Evolutionary conservation across 2,329 filamentous ascomycete genomes (phyloP).

Genomic region (Albophoma yamanashiensis): DNA sequence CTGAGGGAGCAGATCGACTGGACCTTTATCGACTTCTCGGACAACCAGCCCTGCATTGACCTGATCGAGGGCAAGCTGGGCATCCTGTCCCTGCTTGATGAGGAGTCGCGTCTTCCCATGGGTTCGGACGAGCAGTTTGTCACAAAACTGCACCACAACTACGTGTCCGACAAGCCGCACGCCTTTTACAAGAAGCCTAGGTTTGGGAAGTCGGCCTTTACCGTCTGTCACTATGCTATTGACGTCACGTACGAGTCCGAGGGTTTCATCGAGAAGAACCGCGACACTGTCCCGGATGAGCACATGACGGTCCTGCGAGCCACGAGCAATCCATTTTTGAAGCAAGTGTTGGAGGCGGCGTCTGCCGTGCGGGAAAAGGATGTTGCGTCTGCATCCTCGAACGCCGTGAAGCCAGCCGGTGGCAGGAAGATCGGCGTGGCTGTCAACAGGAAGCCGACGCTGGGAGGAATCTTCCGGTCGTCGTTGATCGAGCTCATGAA

Average conservation of each 20-base stretch:
- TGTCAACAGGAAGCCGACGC: conserved; percentile 89
- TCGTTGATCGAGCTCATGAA: conserved; percentile 96
- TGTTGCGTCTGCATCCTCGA: conserved; percentile 48
- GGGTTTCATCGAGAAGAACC: conserved; percentile 98
- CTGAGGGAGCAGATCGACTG: conserved; percentile 93
- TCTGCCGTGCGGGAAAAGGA: conserved; percentile 87
- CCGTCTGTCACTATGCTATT: conserved; percentile 94
- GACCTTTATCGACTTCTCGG: conserved; percentile 99
- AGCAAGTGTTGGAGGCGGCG: conserved; percentile 74
- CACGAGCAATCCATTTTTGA: conserved; percentile 77
- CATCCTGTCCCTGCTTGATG: conserved; percentile 82
- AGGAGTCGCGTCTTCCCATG: conserved; percentile 94
- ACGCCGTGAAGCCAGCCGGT: conserved; percentile 68
- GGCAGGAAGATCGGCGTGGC: conserved; percentile 85
- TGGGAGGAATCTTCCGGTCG: conserved; percentile 97
- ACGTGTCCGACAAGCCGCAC: conserved; percentile 79
- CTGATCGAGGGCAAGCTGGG: conserved; percentile 95
- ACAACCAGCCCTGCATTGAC: conserved; percentile 98
- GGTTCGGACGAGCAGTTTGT: conserved; percentile 96
- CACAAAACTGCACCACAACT: conserved; percentile 92
- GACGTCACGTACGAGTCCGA: conserved; percentile 99
- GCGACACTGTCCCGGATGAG: conserved; percentile 96
- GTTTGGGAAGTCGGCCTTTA: conserved; percentile 95
- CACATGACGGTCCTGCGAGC: conserved; percentile 86
- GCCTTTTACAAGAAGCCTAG: conserved; percentile 98